Evolutionary conservation across 108 stramenopile species (phyloP).

Genomic region (Pseudonitzschia pungens): DNA sequence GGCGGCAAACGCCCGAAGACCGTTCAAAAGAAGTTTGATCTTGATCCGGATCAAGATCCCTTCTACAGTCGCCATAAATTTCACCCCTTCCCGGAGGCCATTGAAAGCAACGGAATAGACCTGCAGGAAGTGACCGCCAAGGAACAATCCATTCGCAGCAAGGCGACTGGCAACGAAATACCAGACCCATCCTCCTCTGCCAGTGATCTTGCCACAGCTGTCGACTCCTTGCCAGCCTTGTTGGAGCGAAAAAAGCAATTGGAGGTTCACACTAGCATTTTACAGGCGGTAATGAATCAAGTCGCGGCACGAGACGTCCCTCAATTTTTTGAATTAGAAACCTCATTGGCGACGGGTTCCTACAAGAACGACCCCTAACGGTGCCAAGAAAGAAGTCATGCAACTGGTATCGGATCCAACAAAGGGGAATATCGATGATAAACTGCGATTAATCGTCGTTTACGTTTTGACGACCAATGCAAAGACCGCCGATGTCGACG

Average conservation of each 20-base stretch:
- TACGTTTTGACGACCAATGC: conserved; percentile 77
- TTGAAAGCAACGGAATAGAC: conserved; percentile 93
- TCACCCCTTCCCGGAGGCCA: conserved; percentile 95
- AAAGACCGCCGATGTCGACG: conserved; percentile 76
- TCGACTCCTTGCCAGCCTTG: conserved; percentile 93
- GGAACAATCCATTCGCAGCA: conserved; percentile 80
- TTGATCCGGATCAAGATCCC: conserved; percentile 89
- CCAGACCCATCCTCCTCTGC: conserved; percentile 43
- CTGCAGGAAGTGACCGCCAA: conserved; percentile 87
- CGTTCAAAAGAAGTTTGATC: conserved; percentile 85
- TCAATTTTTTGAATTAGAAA: conserved; percentile 94
- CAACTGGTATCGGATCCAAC: conserved; percentile 70
- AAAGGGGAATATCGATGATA: conserved; percentile 95
- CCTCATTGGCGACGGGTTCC: conserved; percentile 74
- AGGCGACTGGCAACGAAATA: conserved; percentile 33
- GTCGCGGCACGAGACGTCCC: conserved; percentile 96
- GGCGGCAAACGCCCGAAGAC: conserved; percentile 50
- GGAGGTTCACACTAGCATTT: conserved; percentile 94
- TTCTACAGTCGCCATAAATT: conserved; percentile 91
- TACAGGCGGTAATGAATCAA: conserved; percentile 97
- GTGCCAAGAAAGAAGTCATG: conserved; percentile 80
- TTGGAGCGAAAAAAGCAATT: conserved; percentile 94
- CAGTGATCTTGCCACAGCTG: conserved; percentile 80
- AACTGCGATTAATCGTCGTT: conserved; percentile 89
- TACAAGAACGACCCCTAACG: conserved; percentile 73